Evolutionary conservation across 73 alveolate species (phyloP).

Genomic region (Paramecium octaurelia): DNA sequence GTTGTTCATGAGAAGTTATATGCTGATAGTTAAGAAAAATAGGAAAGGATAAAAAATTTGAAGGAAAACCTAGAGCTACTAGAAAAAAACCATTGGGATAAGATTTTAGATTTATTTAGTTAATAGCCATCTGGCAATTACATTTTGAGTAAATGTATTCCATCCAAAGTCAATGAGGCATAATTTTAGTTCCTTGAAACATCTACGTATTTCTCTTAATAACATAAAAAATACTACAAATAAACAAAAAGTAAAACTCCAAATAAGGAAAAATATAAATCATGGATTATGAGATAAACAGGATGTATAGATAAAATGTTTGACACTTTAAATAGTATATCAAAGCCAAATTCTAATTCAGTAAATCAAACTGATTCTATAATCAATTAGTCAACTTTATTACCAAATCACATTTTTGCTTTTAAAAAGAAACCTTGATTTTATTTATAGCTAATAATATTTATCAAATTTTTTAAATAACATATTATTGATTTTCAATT

Average conservation of each 20-base stretch:
- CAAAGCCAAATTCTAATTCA: neutral
- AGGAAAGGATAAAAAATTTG: neutral
- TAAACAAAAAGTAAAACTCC: neutral
- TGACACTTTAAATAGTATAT: neutral
- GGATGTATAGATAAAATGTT: neutral
- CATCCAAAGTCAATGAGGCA: neutral
- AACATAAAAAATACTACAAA: neutral
- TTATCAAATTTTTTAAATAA: neutral
- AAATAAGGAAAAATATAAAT: neutral
- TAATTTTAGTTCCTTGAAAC: neutral
- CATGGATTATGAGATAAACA: conserved; percentile 12
- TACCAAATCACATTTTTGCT: neutral
- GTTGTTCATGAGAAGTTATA: neutral
- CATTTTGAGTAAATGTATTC: neutral
- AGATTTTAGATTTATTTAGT: neutral
- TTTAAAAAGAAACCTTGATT: neutral
- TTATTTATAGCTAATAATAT: neutral
- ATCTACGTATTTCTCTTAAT: neutral
- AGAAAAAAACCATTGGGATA: conserved; percentile 42
- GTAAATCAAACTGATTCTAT: neutral
- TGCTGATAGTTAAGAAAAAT: neutral
- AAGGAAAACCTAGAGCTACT: neutral
- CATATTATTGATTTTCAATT: no score
- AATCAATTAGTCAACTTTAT: neutral
- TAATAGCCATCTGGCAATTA: neutral